phyloP scores from a whole-genome alignment of 2,329 filamentous ascomycete species.

The Septoria linicola region DNA sequence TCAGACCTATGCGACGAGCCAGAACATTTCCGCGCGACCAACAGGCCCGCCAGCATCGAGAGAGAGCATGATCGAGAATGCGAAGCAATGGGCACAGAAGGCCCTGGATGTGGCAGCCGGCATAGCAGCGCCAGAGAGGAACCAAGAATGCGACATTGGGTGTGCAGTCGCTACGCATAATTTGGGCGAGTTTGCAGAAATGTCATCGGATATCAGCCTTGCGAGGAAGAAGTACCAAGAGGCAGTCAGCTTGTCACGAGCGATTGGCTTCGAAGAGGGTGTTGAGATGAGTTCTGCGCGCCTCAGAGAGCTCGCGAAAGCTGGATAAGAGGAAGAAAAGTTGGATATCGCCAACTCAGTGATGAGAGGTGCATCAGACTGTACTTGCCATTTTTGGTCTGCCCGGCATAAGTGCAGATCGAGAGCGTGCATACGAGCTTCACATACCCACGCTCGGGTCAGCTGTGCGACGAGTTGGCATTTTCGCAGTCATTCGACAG shows the following conservation, averaged over 20 bases:
- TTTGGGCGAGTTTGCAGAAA: conserved; percentile 77
- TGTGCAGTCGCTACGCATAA: conserved; percentile 85
- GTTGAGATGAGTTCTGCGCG: conserved; percentile 43
- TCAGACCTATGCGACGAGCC: conserved; percentile 34
- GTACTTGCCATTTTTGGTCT: no score
- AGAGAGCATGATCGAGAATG: conserved; percentile 65
- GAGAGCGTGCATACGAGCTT: no score
- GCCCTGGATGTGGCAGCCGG: conserved; percentile 66
- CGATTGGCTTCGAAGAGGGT: conserved; percentile 50
- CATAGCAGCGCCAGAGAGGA: conserved; percentile 65
- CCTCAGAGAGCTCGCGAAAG: conserved; percentile 38
- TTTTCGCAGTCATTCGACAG: no score
- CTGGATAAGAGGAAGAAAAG: conserved; percentile 6
- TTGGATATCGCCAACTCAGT: no score
- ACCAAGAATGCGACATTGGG: conserved; percentile 76
- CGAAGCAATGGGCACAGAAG: conserved; percentile 75
- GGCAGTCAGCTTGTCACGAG: conserved; percentile 59
- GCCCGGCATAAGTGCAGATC: no score
- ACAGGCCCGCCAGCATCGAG: conserved; percentile 51
- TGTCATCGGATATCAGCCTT: conserved; percentile 64
- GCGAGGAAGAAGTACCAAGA: conserved; percentile 69
- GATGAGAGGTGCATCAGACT: no score
- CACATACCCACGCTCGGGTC: no score
- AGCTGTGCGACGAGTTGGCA: no score
- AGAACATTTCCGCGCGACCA: conserved; percentile 38